Percentiles rank a stretch among this genome's conserved stretches.
These are phyloP conservation scores for Lepiota venenata DNA, from an alignment of 768 basidiomycete species.

Conservation along the genomic window DNA sequence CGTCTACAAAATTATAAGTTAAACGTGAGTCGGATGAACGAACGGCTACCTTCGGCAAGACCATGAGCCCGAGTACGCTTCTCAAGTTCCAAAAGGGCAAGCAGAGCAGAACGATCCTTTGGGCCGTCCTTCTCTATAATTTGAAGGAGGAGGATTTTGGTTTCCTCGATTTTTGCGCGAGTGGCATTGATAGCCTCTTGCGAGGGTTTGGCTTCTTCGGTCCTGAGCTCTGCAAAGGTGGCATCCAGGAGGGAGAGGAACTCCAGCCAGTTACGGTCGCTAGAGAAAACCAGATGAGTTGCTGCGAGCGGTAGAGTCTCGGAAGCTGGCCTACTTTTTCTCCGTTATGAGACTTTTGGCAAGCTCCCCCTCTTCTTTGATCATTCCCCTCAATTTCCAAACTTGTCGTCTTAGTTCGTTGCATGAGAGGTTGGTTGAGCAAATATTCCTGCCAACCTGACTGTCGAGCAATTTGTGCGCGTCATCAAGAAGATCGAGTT, in stretches of 20 bases:
- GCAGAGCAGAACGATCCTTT: constrained; percentile 68
- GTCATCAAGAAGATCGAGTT: constrained; percentile 67
- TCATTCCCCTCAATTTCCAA: constrained; percentile 52
- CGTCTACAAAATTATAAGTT: constrained; percentile 32
- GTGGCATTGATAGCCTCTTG: constrained; percentile 28
- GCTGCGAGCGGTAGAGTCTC: not conserved
- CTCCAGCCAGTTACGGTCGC: constrained; percentile 87
- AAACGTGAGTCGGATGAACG: not conserved
- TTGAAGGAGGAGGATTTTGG: constrained; percentile 48
- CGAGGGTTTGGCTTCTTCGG: constrained; percentile 18
- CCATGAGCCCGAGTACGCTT: constrained; percentile 47
- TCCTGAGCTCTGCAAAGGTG: constrained; percentile 38
- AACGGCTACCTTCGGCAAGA: constrained; percentile 40
- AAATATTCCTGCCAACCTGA: constrained; percentile 65
- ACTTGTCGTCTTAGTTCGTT: constrained; percentile 76
- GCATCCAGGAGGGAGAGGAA: constrained; percentile 74
- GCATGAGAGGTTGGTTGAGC: constrained; percentile 66
- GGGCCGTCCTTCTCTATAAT: constrained; percentile 64
- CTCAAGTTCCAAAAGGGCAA: constrained; percentile 79
- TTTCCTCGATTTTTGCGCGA: constrained; percentile 34
- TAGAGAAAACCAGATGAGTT: constrained; percentile 20
- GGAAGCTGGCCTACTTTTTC: constrained; percentile 44
- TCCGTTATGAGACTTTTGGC: constrained; percentile 59
- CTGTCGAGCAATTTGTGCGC: constrained; percentile 65
- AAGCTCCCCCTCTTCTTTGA: constrained; percentile 56